Evolutionary conservation across 192 early-diverging fungal genomes (phyloP), one percentile per base, ranked within the genome.

Genomic region (Umbelopsis vinacea): DNA sequence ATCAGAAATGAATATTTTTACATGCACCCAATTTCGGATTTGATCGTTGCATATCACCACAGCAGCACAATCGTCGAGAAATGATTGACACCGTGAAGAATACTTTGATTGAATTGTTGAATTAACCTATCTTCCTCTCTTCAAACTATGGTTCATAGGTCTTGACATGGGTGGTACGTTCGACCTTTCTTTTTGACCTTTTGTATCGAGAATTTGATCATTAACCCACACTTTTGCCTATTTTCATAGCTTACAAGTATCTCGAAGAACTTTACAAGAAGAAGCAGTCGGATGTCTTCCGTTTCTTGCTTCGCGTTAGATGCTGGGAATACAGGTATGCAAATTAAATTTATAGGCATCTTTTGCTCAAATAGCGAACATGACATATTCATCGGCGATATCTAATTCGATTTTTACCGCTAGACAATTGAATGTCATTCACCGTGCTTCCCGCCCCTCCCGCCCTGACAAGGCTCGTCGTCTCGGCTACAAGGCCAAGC

Each of bases 221-320:
- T 50, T 5, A 21, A 50, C 48, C 15, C 48, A 19, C 48, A 50
- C n/a, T 50, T 21, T 15, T n/a, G 6, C 48, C 48, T 17, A 15
- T 46, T 69, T 0, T 68, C 37, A 53, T 46, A 85, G 92, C 92
- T 74, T 95, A 95, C 89, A 94, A 94, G 83, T 95, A 95, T 85
- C 86, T 95, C 78, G 89, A 92, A 84, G 96, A 98, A 89, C 90
- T 99, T 73, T 90, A 93, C 86, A 98, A 97, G 88, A 99, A 97
- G 95, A 98, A 98, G 92, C 96, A 98, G 86, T 97, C 95, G 72
- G 97, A 99, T 88, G 96, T 98, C 73, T 89, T 98, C 85, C 95
- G 96, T 83, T 99, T 99, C 91, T 91, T 99, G 77, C 90, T 95
- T 82, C 94, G 97, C 80, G 92, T 98, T 69, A 89, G 97, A 85